Evolutionary conservation across 176 grass and related monocot species (phyloP).

Genomic region (Carex scoparia): DNA sequence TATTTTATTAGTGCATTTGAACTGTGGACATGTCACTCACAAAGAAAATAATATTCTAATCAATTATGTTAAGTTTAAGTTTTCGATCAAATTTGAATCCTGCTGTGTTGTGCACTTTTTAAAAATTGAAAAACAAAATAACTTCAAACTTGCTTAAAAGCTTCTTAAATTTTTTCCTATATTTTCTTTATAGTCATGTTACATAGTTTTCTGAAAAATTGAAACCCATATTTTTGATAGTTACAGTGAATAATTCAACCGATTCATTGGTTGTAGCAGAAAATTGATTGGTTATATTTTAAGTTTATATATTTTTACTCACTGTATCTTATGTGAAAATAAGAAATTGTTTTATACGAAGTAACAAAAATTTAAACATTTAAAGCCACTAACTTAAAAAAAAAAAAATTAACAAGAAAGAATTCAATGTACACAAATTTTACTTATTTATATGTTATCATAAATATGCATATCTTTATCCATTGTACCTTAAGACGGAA

Average conservation of each 20-base stretch:
- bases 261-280: background rate
- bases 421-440: too few species aligned
- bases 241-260: background rate
- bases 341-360: too few species aligned
- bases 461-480: background rate
- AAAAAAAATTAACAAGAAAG: too few species aligned
- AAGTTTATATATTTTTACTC: background rate
- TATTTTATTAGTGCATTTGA: background rate
- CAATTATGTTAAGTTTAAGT: background rate
- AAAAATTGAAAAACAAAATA: background rate
- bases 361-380: too few species aligned
- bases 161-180: background rate
- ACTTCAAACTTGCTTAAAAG: background rate
- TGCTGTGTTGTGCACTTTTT: background rate
- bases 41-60: background rate
- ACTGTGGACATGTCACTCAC: background rate
- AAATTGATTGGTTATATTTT: background rate
- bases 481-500: background rate
- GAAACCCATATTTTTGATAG: background rate
- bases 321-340: background rate
- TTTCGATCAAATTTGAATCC: background rate
- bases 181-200: background rate
- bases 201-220: background rate
- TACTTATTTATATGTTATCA: too few species aligned
- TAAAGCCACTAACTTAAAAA: too few species aligned